Evolutionary conservation across 2,329 filamentous ascomycete species (phyloP), one percentile per base, ranked within the genome.

Genomic region (Nigrospora oryzae): DNA sequence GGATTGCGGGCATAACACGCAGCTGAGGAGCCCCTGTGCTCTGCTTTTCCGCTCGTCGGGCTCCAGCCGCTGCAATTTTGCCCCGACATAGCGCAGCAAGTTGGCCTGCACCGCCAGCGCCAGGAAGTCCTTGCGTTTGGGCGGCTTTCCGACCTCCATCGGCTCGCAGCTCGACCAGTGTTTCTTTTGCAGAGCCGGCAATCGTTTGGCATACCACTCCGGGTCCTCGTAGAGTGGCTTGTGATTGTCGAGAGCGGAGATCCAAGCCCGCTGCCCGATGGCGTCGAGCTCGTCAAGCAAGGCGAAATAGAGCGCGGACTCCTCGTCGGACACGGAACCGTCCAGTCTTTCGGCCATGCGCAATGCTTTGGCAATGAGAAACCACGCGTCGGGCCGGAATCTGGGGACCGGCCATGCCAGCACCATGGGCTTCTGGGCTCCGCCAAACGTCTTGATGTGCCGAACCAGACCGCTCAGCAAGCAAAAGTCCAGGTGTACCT

Each of bases 141-240:
- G 58, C n/a, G 59, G 51, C 46, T 59, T 59, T n/a, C 59, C 58
- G 3, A 55, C 51, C 41, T 58, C 59, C 58, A 62, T 61, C 14
- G 59, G 59, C 44, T 62, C 59, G 40, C 52, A 61, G 37, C 52
- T 53, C 7, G 58, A 49, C 59, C 59, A 62, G 41, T 61, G 58
- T 38, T 54, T 56, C 28, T 46, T 46, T 14, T 55, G 49, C 13
- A 58, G 51, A 2, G 34, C 48, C 0, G 60, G 50, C 11, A 57
- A 56, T 28, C 54, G 55, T 34, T 59, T 53, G 16, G 49, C 49
- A 12, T 16, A 40, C 8, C 31, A 28, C 23, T 40, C 38, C 15
- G 14, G 23, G 30, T 32, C 38, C 11, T 31, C 38, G 15, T 54
- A 46, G 2, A 62, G 47, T 14, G 38, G 38, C 28, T 33, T 23